Evolutionary conservation across 495 filamentous ascomycete genomes (phyloP), one percentile per base, ranked within the genome.

Genomic region (Arthonia radiata): DNA sequence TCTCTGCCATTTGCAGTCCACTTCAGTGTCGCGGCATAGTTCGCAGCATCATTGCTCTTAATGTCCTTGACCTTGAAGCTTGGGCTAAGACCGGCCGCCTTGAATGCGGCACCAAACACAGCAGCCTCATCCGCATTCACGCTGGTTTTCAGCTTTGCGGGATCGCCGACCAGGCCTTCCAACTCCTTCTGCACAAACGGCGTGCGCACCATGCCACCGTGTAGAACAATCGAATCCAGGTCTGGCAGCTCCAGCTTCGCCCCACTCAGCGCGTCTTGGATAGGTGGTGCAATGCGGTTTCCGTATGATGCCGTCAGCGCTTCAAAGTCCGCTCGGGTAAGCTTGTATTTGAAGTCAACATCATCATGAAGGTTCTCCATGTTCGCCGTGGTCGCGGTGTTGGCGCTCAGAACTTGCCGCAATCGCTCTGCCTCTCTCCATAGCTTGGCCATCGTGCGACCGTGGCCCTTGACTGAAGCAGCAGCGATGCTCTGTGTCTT

Each of bases 41-140:
- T 49, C 18, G 79, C 67, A 10, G 52, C 60, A 32, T 99, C 86
- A 28, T 49, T 61, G 24, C 71, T 61, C 28, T 73, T 60, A 33
- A 99, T 94, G 38, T 94, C 89, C 57, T 92, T 99, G 39, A 99
- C 89, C 27, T 76, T 68, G 61, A 99, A 99, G 41, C 69, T 80
- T 18, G 82, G 79, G 48, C 75, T 89, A 26, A 94, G 59, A 33
- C 70, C 70, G 25, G 89, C 89, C 16, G 73, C 89, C 43, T 79
- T 78, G 59, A 94, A 94, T 12, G 78, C 80, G 27, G 89, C 89
- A 36, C 89, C 89, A 48, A 99, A 90, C 10, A 91, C 86, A 26
- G 89, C 86, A 10, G 89, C 67, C 52, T 99, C 89, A 45, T 99
- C 89, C 15, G 82, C 71, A 49, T 99, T 99, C 37, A 99, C 89